Evolutionary conservation across 1,284 basidiomycete species (phyloP).

Genomic region (Malassezia obtusa): DNA sequence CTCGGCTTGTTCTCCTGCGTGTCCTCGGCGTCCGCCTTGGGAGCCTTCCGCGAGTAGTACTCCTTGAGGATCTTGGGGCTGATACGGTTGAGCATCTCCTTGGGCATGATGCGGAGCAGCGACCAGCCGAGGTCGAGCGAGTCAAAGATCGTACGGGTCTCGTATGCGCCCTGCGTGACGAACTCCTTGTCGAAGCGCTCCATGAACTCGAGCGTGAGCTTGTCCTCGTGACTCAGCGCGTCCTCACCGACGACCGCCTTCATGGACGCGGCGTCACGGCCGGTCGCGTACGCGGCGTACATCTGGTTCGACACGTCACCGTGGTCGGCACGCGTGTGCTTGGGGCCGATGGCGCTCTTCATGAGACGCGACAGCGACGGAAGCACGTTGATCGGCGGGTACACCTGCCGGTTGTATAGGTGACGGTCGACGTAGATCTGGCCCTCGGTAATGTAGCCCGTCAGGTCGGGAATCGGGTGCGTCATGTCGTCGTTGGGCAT

Average conservation of each 20-base stretch:
- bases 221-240: conserved; percentile 79
- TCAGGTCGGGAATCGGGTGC: conserved; percentile 98
- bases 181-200: conserved; percentile 46
- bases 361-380: conserved; percentile 96
- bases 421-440: conserved; percentile 94
- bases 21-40: conserved; percentile 19
- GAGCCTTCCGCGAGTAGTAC: conserved; percentile 39
- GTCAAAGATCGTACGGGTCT: conserved; percentile 92
- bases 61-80: conserved; percentile 47
- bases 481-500: conserved; percentile 99
- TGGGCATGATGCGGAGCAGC: conserved; percentile 93
- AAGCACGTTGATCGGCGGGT: conserved; percentile 98
- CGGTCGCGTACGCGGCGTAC: conserved; percentile 51
- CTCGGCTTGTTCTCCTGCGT: conserved; percentile 22
- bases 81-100: conserved; percentile 84
- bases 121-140: conserved; percentile 96
- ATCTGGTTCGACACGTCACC: conserved; percentile 72
- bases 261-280: conserved; percentile 94
- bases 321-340: conserved; percentile 94
- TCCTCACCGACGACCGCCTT: conserved; percentile 99
- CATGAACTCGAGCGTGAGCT: conserved; percentile 44
- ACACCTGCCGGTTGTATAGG: conserved; percentile 88
- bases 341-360: conserved; percentile 98
- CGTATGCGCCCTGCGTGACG: conserved; percentile 66
- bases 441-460: conserved; percentile 93